Conservation (phyloP, 208 protist genomes). For the Trypanosoma avium region DNA sequence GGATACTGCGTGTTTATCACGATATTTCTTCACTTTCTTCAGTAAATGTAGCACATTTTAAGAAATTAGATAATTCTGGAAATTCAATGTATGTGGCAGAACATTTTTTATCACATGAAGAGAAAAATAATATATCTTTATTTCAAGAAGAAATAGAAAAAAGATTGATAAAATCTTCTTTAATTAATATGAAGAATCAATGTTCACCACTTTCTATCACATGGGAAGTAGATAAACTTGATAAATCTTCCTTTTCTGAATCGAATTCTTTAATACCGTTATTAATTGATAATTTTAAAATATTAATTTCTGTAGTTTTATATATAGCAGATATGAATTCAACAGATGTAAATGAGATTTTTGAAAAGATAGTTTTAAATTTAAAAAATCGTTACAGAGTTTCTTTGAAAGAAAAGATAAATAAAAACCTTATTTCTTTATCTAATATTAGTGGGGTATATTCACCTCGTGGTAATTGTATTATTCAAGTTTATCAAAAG, state of each 20-base stretch:
- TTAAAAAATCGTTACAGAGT: slow-evolving; percentile 16
- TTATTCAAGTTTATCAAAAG: slow-evolving; percentile 2
- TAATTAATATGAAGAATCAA: not conserved
- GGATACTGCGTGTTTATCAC: slow-evolving; percentile 53
- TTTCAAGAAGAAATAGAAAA: not conserved
- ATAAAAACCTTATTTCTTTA: not conserved
- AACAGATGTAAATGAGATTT: slow-evolving; percentile 8
- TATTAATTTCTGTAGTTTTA: slow-evolving; percentile 36
- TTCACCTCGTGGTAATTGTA: slow-evolving; percentile 14
- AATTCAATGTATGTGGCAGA: slow-evolving; percentile 54
- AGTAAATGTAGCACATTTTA: slow-evolving; percentile 52
- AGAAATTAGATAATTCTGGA: slow-evolving; percentile 31
- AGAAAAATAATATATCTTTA: not conserved
- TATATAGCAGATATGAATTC: slow-evolving; percentile 12
- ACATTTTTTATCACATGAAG: slow-evolving; percentile 37
- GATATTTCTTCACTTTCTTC: slow-evolving; percentile 36
- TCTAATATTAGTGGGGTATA: not conserved
- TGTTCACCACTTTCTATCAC: slow-evolving; percentile 1
- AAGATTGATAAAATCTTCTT: not conserved
- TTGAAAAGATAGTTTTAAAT: slow-evolving; percentile 21
- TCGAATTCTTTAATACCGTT: not conserved
- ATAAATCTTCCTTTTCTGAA: too few relatives aligned
- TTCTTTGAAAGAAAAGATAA: not conserved
- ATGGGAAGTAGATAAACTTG: slow-evolving; percentile 16
- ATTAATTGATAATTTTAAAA: slow-evolving; percentile 24